Base-by-base conservation (phyloP, 108 stramenopile species). In the Conticribra weissflogii region DNA sequence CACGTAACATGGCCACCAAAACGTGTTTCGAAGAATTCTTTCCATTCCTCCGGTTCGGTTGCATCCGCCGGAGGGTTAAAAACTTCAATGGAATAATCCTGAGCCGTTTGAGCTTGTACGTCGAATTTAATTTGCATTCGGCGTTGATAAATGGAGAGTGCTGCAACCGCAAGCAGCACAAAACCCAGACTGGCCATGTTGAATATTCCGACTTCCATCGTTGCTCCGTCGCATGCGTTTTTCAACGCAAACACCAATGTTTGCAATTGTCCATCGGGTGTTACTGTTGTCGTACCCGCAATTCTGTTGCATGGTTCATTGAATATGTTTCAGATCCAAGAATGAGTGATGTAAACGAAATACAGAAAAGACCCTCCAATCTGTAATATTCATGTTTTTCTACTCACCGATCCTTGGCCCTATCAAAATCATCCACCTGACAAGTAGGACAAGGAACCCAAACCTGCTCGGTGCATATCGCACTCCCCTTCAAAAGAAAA, bases 71-170 rank as follows among this genome's bases (percentile, higher is more conserved):
- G 87, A 41, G 96, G 96, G 74, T 97, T 94, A 9, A 32, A 54
- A 19, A 97, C 74, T 46, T 81, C 78, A 62, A 97, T 81, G 17
- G 90, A 88, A 78, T 97, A 97, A 83, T 97, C 96, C 61, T 95
- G 92, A 8, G 94, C 90, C 7, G 96, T 97, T 54, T 95, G 93
- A 59, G 89, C 89, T 30, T 92, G 89, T 68, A 91, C 93, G 63
- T 96, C 91, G 25, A 88, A 86, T 22, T 76, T 66, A 25, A 81
- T 53, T 59, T 86, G 85, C 58, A 88, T 84, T 23, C 83, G 70
- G 52, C 60, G 47, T 59, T 88, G 82, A 73, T 88, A 92, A 3
- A 72, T 15, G 3, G 67, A 54, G 12, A 92, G 63, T 33, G 83
- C 36, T 4, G 59, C 33, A 0, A 89, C 65, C 1, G 74, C 29